A percentile compares a stretch with the other conserved stretches of the same genome.
Evolutionary conservation across 225 moss, liverwort and hornwort genomes (phyloP).

Genomic region (Polytrichum commune): DNA sequence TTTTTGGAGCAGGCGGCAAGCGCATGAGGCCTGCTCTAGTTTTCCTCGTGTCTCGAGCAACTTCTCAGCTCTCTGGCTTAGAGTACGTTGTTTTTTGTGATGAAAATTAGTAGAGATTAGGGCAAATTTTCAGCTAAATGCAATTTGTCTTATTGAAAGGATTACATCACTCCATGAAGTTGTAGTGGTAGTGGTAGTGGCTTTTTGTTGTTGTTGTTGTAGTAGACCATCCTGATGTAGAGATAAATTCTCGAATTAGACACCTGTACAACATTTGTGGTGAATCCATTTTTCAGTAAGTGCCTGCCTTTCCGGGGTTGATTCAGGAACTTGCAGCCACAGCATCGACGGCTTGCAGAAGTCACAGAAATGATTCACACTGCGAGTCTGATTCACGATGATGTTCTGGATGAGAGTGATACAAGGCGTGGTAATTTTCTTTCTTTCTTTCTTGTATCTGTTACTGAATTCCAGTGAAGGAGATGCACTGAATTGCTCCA

Average conservation of each 20-base stretch:
- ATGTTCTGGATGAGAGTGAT: conserved; percentile 92
- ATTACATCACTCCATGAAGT: too few species aligned
- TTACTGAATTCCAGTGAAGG: too few species aligned
- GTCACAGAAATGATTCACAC: conserved; percentile 99
- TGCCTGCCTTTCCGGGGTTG: not conserved
- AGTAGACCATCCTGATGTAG: too few species aligned
- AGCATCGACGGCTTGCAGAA: conserved; percentile 94
- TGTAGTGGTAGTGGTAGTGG: too few species aligned
- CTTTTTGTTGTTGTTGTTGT: too few species aligned
- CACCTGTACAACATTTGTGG: too few species aligned
- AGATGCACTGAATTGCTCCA: too few species aligned
- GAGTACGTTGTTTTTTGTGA: conserved; percentile 47
- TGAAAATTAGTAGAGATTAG: too few species aligned
- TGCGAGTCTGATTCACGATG: conserved; percentile 97
- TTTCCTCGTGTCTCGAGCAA: conserved; percentile 64
- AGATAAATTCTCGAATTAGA: too few species aligned
- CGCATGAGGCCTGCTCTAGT: conserved; percentile 63
- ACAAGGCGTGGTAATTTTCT: conserved; percentile 64
- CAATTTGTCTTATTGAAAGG: too few species aligned
- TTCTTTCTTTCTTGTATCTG: not conserved
- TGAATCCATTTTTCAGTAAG: too few species aligned
- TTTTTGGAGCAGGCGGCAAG: conserved; percentile 69
- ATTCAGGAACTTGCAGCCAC: conserved; percentile 68
- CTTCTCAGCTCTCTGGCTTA: conserved; percentile 54
- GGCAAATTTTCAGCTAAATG: too few species aligned